These are phyloP conservation scores for Blastobotrys muscicola DNA, from an alignment of 805 yeast species.

Conservation along the genomic window DNA sequence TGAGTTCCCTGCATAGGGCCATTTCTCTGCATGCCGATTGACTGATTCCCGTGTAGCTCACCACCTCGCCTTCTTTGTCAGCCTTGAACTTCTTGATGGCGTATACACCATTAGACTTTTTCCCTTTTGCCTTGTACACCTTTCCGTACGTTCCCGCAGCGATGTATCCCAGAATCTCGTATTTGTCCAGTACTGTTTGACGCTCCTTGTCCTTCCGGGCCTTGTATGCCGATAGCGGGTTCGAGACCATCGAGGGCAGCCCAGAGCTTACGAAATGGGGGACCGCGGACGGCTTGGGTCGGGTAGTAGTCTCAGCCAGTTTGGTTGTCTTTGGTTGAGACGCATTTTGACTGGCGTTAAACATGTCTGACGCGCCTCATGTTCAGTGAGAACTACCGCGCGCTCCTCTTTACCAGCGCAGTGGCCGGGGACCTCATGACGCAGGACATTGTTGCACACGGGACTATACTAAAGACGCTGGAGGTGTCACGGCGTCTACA, in stretches of 20 bases:
- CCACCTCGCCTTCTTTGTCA: slow-evolving; percentile 81
- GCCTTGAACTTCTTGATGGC: slow-evolving; percentile 96
- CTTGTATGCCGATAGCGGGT: slow-evolving; percentile 40
- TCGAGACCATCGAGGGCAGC: slow-evolving; percentile 17
- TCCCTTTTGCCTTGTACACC: slow-evolving; percentile 71
- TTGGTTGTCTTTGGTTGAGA: too few relatives aligned
- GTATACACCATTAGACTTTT: slow-evolving; percentile 31
- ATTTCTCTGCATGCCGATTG: slow-evolving; percentile 95
- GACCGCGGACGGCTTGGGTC: too few relatives aligned
- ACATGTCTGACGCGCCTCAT: too few relatives aligned
- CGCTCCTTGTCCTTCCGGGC: slow-evolving; percentile 56
- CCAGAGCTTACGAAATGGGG: not conserved
- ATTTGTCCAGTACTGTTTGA: slow-evolving; percentile 69
- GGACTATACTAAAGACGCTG: too few relatives aligned
- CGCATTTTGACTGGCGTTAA: too few relatives aligned
- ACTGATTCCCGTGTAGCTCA: slow-evolving; percentile 89
- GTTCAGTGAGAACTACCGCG: too few relatives aligned
- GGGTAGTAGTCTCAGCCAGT: too few relatives aligned
- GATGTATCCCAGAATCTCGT: slow-evolving; percentile 85
- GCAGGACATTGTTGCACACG: too few relatives aligned
- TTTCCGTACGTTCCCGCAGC: slow-evolving; percentile 98
- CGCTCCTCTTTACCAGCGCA: too few relatives aligned
- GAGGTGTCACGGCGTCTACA: too few relatives aligned
- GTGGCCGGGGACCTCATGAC: too few relatives aligned
- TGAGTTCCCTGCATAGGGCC: slow-evolving; percentile 84